These are phyloP conservation scores for Leccinum ochraceum DNA, from an alignment of 768 basidiomycete genomes.

Conservation along the genomic window DNA sequence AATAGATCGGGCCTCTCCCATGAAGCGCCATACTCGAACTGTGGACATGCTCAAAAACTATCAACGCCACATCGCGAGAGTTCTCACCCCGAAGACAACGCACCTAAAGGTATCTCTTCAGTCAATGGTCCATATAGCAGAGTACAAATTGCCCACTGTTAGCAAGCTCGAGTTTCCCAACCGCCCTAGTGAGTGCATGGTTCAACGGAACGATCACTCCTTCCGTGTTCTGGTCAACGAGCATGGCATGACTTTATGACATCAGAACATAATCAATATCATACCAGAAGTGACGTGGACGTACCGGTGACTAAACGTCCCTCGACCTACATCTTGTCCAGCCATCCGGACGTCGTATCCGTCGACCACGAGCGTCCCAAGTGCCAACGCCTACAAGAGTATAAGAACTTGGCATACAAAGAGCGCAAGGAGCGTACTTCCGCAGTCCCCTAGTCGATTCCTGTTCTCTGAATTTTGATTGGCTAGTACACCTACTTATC, in stretches of 20 bases:
- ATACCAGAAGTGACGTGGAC: constrained; percentile 4
- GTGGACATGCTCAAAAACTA: constrained; percentile 7
- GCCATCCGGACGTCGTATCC: constrained; percentile 71
- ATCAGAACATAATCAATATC: not conserved
- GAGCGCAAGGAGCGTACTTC: too few relatives aligned
- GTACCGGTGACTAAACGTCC: constrained; percentile 84
- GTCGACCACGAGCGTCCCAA: too few relatives aligned
- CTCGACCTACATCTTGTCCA: constrained; percentile 90
- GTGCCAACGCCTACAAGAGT: too few relatives aligned
- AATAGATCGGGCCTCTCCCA: constrained; percentile 84
- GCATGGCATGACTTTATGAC: constrained; percentile 75
- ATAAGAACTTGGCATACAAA: too few relatives aligned
- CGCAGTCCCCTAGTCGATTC: too few relatives aligned
- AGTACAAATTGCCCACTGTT: constrained; percentile 60
- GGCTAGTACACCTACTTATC: too few relatives aligned
- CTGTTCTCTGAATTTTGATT: too few relatives aligned
- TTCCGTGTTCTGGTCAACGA: constrained; percentile 86
- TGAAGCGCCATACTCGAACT: constrained; percentile 91
- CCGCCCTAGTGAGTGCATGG: constrained; percentile 50
- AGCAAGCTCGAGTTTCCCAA: constrained; percentile 78
- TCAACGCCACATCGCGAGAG: not conserved
- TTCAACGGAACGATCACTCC: constrained; percentile 82
- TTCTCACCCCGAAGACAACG: constrained; percentile 80
- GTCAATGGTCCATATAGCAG: not conserved
- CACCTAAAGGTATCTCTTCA: constrained; percentile 46